Base-by-base conservation (phyloP, 306 rosid species). In the Corylus avellana region DNA sequence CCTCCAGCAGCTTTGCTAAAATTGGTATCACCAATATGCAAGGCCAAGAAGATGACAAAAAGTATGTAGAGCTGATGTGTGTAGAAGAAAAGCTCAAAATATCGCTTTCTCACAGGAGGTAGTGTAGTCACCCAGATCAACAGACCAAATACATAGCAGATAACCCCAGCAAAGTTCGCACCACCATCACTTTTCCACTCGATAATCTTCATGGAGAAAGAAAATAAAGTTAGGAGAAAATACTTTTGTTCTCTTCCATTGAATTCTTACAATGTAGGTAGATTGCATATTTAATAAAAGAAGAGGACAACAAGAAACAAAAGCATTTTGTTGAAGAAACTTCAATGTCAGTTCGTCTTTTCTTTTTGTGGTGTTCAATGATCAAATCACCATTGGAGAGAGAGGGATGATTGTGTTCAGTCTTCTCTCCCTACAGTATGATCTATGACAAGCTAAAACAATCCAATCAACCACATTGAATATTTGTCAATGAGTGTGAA, bases 51-150 rank as follows among this genome's bases (percentile, higher is more conserved):
- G 79, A 94, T 79, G 46, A 91, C 79, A 47, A 92, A 94, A 79
- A 94, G 81, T n/a, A 94, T 62, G 73, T 94, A 94, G 66, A 94
- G 86, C 55, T 94, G 97, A 82, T 94, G 98, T 16, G 97, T 94
- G 88, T 92, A 94, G 90, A 88, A 92, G 85, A 92, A 94, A 82
- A 94, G 63, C 86, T 94, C 95, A 64, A 94, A 94, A 53, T 91
- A 90, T 80, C 86, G 70, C 64, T 75, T 91, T 77, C 98, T 84
- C 59, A 92, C 88, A 46, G 90, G 92, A 50, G 97, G 88, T 70
- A 94, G 90, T 48, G 98, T 90, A n/a, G 98, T 94, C 79, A 84
- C 85, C 98, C 98, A 94, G 92, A 94, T 94, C 49, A 91, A 78
- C 49, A 94, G 77, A 54, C 97, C 97, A 49, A 94, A 97, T 42